A percentile compares a stretch with the other conserved stretches of the same genome.
Evolutionary conservation across 495 filamentous ascomycete species (phyloP).

Genomic region (Pyrenula massariospora): DNA sequence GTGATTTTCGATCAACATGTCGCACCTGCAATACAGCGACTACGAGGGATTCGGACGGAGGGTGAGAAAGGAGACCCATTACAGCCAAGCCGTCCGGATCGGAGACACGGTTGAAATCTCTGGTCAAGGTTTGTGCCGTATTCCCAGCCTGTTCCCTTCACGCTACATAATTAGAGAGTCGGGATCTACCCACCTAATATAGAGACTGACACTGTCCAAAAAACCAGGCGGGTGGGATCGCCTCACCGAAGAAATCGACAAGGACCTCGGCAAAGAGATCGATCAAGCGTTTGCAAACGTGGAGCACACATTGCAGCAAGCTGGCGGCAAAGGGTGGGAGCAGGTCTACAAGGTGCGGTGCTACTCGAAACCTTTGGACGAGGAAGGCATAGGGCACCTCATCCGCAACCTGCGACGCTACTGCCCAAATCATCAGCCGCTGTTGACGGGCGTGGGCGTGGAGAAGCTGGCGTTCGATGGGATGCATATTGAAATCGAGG

Average conservation of each 20-base stretch:
- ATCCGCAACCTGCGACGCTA: constrained; percentile 10
- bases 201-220: too few species aligned
- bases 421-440: constrained; percentile 29
- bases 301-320: constrained; percentile 23
- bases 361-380: constrained; percentile 22
- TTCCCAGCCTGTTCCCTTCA: too few species aligned
- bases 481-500: constrained; percentile 41
- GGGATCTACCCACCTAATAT: too few species aligned
- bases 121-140: constrained; percentile 29
- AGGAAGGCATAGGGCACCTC: constrained; percentile 16
- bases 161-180: too few species aligned
- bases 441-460: constrained; percentile 31
- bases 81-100: constrained; percentile 32
- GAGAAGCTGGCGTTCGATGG: constrained; percentile 15
- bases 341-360: constrained; percentile 32
- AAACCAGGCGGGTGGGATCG: constrained; percentile 32
- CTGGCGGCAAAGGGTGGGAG: constrained; percentile 36
- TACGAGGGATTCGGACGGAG: constrained; percentile 29
- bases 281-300: constrained; percentile 40
- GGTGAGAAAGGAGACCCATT: too few species aligned
- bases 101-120: constrained; percentile 29
- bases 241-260: constrained; percentile 12
- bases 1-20: too few species aligned
- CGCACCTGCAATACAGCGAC: constrained; percentile 26
- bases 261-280: constrained; percentile 21